Percentiles rank a stretch among this genome's conserved stretches.
phyloP scores from a whole-genome alignment of 2,329 filamentous ascomycete genomes.

The Biscogniauxia sp. region DNA sequence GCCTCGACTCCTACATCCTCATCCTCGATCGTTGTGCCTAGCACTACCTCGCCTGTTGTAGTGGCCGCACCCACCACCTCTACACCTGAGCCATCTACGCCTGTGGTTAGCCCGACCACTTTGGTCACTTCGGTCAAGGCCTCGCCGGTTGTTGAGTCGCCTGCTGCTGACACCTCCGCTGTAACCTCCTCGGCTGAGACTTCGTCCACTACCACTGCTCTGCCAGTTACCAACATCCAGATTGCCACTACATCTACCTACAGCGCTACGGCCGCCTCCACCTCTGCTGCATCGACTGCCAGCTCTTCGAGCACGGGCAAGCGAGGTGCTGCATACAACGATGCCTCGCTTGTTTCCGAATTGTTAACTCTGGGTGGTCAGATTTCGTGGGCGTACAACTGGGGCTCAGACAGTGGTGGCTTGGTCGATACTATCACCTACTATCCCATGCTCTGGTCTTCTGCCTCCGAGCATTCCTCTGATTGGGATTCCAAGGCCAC shows the following conservation, averaged over 20 bases:
- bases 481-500: slow-evolving; percentile 52
- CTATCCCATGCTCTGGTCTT: slow-evolving; percentile 67
- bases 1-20: slow-evolving; percentile 5
- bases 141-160: slow-evolving; percentile 4
- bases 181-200: slow-evolving; percentile 7
- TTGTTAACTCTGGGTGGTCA: slow-evolving; percentile 21
- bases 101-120: slow-evolving; percentile 22
- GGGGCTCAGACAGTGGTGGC: slow-evolving; percentile 29
- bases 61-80: slow-evolving; percentile 13
- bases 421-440: slow-evolving; percentile 49
- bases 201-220: slow-evolving; percentile 4
- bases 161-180: slow-evolving; percentile 1
- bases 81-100: not conserved
- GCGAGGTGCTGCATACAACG: slow-evolving; percentile 36
- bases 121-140: slow-evolving; percentile 23
- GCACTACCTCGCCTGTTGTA: slow-evolving; percentile 7
- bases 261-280: slow-evolving; percentile 7
- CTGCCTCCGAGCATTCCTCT: slow-evolving; percentile 39
- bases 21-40: not conserved
- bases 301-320: slow-evolving; percentile 18
- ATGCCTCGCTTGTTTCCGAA: slow-evolving; percentile 27
- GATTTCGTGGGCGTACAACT: slow-evolving; percentile 35
- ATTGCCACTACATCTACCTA: slow-evolving; percentile 2
- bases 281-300: slow-evolving; percentile 7
- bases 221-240: not conserved